phyloP scores from a whole-genome alignment of 116 monocot genomes.

The Zostera marina region DNA sequence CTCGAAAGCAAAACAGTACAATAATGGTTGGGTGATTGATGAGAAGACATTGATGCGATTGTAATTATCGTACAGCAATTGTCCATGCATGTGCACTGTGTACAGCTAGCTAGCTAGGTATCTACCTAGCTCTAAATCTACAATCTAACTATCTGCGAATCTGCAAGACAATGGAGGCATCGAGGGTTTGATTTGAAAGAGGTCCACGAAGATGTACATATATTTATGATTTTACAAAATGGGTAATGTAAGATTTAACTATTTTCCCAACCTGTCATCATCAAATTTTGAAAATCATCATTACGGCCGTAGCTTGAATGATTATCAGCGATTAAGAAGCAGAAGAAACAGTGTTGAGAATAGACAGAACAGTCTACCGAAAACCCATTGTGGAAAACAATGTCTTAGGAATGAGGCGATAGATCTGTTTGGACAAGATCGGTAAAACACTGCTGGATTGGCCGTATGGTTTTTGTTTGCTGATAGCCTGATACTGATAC shows the following conservation, averaged over 20 bases:
- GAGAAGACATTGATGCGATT: constrained; percentile 3
- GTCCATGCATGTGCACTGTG: constrained; percentile 2
- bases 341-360: neutral
- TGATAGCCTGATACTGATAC: too few species aligned
- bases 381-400: constrained; percentile 8
- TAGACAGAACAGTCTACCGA: constrained; percentile 1
- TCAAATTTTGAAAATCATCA: too few species aligned
- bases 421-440: neutral
- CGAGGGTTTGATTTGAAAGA: too few species aligned
- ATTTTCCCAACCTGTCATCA: too few species aligned
- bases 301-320: too few species aligned
- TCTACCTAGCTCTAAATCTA: too few species aligned
- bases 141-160: too few species aligned
- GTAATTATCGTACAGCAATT: neutral
- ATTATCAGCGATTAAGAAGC: neutral
- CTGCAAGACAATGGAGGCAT: too few species aligned
- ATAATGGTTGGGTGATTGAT: constrained; percentile 3
- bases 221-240: too few species aligned
- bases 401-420: constrained; percentile 5
- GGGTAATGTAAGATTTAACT: too few species aligned
- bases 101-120: too few species aligned
- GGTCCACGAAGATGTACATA: too few species aligned
- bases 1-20: constrained; percentile 4
- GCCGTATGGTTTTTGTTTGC: constrained; percentile 3
- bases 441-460: neutral